Evolutionary conservation across 2,329 filamentous ascomycete species (phyloP).

Genomic region (Apiospora hydei): DNA sequence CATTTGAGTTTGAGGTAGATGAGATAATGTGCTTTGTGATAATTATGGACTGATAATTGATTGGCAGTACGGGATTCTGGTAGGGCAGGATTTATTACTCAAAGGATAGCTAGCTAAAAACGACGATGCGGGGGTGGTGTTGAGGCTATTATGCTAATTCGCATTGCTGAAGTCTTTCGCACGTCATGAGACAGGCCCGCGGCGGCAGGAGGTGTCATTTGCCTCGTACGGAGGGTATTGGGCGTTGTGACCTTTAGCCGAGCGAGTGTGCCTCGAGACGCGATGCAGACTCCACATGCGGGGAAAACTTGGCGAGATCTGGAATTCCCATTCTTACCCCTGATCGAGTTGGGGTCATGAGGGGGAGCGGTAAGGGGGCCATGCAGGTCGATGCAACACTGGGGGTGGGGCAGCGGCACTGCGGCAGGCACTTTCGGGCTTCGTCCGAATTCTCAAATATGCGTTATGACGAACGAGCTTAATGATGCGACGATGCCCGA

Average conservation of each 20-base stretch:
- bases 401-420: not conserved
- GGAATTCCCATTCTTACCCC: not conserved
- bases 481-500: not conserved
- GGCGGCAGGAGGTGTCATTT: not conserved
- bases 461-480: not conserved
- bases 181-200: not conserved
- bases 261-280: conserved; percentile 5
- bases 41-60: not conserved
- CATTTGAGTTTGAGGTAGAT: not conserved
- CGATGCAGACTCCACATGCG: not conserved
- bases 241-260: not conserved
- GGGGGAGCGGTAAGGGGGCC: not conserved
- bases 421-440: not conserved
- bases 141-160: not conserved
- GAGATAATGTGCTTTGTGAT: not conserved
- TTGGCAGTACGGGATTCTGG: not conserved
- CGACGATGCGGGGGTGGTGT: conserved; percentile 10
- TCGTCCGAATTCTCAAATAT: not conserved
- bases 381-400: not conserved
- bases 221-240: not conserved
- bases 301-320: not conserved
- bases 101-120: not conserved
- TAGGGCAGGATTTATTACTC: conserved; percentile 6
- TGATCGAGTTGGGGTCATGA: not conserved
- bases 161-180: not conserved